Base-by-base conservation (phyloP, 148 eudicot species). In the Limonium bicolor region DNA sequence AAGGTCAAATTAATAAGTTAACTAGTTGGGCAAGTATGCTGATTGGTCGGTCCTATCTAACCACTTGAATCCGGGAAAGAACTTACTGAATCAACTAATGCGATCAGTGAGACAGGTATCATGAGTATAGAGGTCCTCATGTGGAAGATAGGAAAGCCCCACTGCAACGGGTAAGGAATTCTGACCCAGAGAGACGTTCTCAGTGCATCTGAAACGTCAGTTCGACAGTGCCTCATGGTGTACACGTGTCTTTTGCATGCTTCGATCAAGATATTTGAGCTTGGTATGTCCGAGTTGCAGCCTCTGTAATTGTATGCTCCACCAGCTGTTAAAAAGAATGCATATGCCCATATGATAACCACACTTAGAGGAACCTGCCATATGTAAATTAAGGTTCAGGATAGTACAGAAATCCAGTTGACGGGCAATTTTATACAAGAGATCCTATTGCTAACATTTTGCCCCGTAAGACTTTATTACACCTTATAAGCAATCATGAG, bases 131-230 rank as follows among this genome's bases (percentile, higher is more conserved):
- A 73, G 47, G 97, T 90, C 56, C 86, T 69, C 46, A 78, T 56
- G 42, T 67, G 95, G 60, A 84, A 84, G 53, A 84, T 62, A 48
- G 97, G 97, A 41, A 78, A 56, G 27, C 97, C 97, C 97, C 97
- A 90, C 41, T 90, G 97, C 36, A 90, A 47, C 25, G 95, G 97
- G 65, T 90, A 90, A 4, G 97, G 97, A 42, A 90, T 47, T 41
- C 85, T 56, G 57, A 84, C 61, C 97, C 97, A 90, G n/a, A 78
- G 65, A 50, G 97, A 70, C 42, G 95, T 67, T 55, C 65, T 54
- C 93, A 80, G 75, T 28, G 97, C 97, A 73, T 77, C 49, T 11
- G 97, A 90, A 62, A 81, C 95, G 59, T 90, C 97, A 0, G 95
- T 90, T 45, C 95, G 67, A 61, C 97, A 90, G 35, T 90, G 82